Evolutionary conservation across 345 rosid species (phyloP), one percentile per base, ranked within the genome.

Genomic region (Leavenworthia alabamica): DNA sequence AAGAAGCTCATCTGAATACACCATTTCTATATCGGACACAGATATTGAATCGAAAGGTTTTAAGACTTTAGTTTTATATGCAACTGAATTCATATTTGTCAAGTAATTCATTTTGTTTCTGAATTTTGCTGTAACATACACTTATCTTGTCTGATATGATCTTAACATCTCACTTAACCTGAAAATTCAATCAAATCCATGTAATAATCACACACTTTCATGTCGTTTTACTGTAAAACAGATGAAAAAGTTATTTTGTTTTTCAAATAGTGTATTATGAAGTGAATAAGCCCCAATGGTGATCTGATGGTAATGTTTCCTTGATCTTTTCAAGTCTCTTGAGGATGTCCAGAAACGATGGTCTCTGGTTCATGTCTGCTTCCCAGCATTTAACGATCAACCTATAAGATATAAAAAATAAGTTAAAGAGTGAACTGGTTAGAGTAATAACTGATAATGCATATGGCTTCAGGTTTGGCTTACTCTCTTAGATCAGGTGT

Each of bases 271-370:
- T 23, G 44, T 3, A 14, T 76, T 75, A 86, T 6, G 89, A 15
- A 47, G 70, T 91, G 83, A 93, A 89, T 78, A 89, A 62, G 72
- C 67, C 78, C 97, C 99, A 93, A 71, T 71, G 85, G 74, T 87
- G 88, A 78, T 86, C 99, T 13, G 81, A 0, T 41, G 83, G 86
- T 26, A 75, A 43, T 52, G 8, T 71, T 70, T 89, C 94, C 82
- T 85, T 86, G 41, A 93, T 82, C 86, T 83, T 89, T 67, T 93
- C 96, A 19, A 93, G 94, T 72, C 67, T 82, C 85, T 89, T 89
- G 64, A 93, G 91, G 37, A 93, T 89, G 23, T 93, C 99, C 79
- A 93, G 68, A 81, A 93, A 93, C 14, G 97, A 65, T 17, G 94
- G 99, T 71, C 97, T 86, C 68, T 44, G 79, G 73, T 78, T 89